Evolutionary conservation across 495 filamentous ascomycete genomes (phyloP).

Genomic region (Barbatosphaeria neglecta): DNA sequence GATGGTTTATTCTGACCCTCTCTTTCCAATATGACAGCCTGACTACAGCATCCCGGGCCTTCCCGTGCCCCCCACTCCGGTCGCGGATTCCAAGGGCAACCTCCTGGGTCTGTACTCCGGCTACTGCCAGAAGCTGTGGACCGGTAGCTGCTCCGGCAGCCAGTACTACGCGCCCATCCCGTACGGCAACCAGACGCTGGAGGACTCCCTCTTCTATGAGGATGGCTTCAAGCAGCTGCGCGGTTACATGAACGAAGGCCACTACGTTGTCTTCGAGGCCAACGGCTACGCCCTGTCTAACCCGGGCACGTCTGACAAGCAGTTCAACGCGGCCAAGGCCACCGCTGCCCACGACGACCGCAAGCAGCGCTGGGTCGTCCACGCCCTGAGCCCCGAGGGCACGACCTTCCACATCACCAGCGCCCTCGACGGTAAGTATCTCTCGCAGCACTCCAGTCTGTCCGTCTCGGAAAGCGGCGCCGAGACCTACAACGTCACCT

Average conservation of each 20-base stretch:
- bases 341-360: conserved; percentile 22
- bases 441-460: conserved; percentile 18
- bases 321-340: conserved; percentile 20
- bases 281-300: conserved; percentile 13
- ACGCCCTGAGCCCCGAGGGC: conserved; percentile 25
- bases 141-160: conserved; percentile 16
- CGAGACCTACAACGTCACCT: conserved; percentile 5
- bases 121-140: conserved; percentile 29
- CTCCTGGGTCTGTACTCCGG: conserved; percentile 2
- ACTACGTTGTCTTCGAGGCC: conserved; percentile 16
- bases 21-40: conserved; percentile 13
- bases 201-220: conserved; percentile 5
- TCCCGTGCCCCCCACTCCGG: conserved; percentile 29
- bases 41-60: conserved; percentile 35
- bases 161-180: conserved; percentile 26
- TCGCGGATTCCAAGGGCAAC: conserved; percentile 14
- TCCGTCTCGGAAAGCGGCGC: conserved; percentile 4
- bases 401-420: conserved; percentile 38
- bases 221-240: conserved; percentile 20
- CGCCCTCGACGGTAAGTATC: conserved; percentile 34
- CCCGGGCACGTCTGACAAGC: neutral
- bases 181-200: conserved; percentile 29
- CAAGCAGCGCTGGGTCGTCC: conserved; percentile 39
- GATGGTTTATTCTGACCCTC: neutral
- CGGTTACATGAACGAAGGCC: conserved; percentile 18